These are phyloP conservation scores for Spinacia oleracea DNA, from an alignment of 179 eudicot species.

Conservation along the genomic window DNA sequence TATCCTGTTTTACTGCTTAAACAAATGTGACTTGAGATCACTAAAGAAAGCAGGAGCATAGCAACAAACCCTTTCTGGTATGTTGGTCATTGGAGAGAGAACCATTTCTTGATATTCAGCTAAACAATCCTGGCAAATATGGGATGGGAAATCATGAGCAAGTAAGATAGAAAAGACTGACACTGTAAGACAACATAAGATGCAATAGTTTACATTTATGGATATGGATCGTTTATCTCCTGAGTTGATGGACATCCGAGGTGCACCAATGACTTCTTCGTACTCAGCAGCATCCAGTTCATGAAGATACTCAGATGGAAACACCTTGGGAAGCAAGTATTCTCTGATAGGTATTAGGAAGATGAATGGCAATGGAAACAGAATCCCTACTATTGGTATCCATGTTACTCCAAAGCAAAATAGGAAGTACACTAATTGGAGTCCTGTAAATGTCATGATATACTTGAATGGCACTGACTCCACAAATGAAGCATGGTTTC, in stretches of 20 bases:
- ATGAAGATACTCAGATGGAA: constrained; percentile 55
- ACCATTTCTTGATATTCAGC: constrained; percentile 34
- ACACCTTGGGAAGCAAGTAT: constrained; percentile 66
- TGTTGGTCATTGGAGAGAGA: constrained; percentile 17
- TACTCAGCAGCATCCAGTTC: constrained; percentile 85
- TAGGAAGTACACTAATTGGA: constrained; percentile 62
- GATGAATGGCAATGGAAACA: constrained; percentile 82
- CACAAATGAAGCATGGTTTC: constrained; percentile 71
- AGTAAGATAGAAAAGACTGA: background rate
- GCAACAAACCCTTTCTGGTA: constrained; percentile 23
- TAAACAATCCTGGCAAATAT: constrained; percentile 24
- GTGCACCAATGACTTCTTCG: constrained; percentile 62
- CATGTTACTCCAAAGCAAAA: constrained; percentile 80
- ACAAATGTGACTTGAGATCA: background rate
- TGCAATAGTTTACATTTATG: constrained; percentile 36
- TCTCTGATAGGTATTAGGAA: constrained; percentile 66
- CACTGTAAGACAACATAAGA: background rate
- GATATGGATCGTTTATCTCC: constrained; percentile 25
- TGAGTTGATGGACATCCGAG: constrained; percentile 25
- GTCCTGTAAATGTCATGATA: constrained; percentile 56
- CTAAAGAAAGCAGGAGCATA: background rate
- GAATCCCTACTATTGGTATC: constrained; percentile 78
- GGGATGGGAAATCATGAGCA: background rate
- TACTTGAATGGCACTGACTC: constrained; percentile 81
- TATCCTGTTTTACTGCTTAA: background rate